A percentile compares a stretch with the other conserved stretches of the same genome.
These are phyloP conservation scores for Alternaria ventricosa DNA, from an alignment of 2,329 filamentous ascomycete genomes.

Conservation along the genomic window DNA sequence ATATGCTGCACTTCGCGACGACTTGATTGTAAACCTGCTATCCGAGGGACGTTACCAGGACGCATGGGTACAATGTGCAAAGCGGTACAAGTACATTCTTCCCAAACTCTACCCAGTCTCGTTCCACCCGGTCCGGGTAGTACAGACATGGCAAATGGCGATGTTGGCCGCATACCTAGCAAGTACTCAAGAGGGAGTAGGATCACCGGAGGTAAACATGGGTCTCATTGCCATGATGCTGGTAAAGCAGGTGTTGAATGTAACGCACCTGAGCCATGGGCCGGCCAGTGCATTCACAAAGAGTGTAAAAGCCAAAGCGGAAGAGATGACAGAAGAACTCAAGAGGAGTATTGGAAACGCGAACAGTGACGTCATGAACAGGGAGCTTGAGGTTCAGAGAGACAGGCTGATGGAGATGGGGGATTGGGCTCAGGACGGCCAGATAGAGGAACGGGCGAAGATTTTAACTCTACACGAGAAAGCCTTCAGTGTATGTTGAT, in stretches of 20 bases:
- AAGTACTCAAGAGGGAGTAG: constrained; percentile 28
- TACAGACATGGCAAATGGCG: constrained; percentile 54
- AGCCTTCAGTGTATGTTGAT: constrained; percentile 2
- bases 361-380: constrained; percentile 27
- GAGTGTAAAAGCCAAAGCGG: constrained; percentile 47
- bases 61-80: constrained; percentile 60
- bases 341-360: constrained; percentile 29
- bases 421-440: constrained; percentile 23
- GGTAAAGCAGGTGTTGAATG: constrained; percentile 50
- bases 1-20: constrained; percentile 60
- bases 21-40: constrained; percentile 59
- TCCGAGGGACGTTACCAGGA: constrained; percentile 50
- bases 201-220: constrained; percentile 49
- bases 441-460: not conserved
- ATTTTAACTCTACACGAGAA: not conserved
- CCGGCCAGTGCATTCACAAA: constrained; percentile 49
- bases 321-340: constrained; percentile 39
- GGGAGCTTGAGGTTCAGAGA: constrained; percentile 36
- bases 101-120: constrained; percentile 57
- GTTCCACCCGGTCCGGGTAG: constrained; percentile 61
- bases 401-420: constrained; percentile 41
- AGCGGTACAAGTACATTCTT: constrained; percentile 59
- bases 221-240: constrained; percentile 52
- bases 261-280: constrained; percentile 54
- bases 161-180: constrained; percentile 46